Base-by-base conservation (phyloP, 169 alveolate species). In the Blepharisma undulans region DNA sequence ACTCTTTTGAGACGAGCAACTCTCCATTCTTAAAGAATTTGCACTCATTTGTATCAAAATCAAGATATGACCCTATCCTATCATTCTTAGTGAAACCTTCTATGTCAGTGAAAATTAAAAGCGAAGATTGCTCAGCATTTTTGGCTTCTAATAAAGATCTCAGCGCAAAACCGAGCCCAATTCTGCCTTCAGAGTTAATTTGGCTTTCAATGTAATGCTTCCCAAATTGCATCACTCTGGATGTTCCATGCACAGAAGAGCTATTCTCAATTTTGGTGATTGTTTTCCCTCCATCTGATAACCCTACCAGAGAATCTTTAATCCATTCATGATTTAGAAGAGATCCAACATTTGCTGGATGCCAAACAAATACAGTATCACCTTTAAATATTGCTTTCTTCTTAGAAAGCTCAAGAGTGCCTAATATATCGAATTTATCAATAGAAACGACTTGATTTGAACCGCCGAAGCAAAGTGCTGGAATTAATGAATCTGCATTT, bases 391-490 rank as follows among this genome's bases (percentile, higher is more conserved):
- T n/a, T n/a, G n/a, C n/a, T n/a, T n/a, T n/a, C n/a, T n/a, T n/a
- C n/a, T n/a, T n/a, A n/a, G n/a, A n/a, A n/a, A n/a, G n/a, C n/a
- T n/a, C n/a, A n/a, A n/a, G n/a, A n/a, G n/a, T n/a, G n/a, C n/a
- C n/a, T n/a, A n/a, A n/a, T n/a, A n/a, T n/a, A n/a, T n/a, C n/a
- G n/a, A n/a, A n/a, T n/a, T n/a, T n/a, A n/a, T n/a, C n/a, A n/a
- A n/a, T n/a, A n/a, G n/a, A n/a, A n/a, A n/a, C n/a, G n/a, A n/a
- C n/a, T 71, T 86, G 91, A 29, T 71, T 71, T 7, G 66, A 27
- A 14, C 91, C 91, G 10, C 91, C 91, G n/a, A 86, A 86, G 66
- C 91, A 86, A 12, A 86, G 25, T 6, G 30, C 72, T n/a, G 91
- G 91, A 10, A 18, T 60, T 12, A 86, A 84, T 0, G 29, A n/a